Evolutionary conservation across 108 stramenopile genomes (phyloP).

Genomic region (Fistulifera pelliculosa): DNA sequence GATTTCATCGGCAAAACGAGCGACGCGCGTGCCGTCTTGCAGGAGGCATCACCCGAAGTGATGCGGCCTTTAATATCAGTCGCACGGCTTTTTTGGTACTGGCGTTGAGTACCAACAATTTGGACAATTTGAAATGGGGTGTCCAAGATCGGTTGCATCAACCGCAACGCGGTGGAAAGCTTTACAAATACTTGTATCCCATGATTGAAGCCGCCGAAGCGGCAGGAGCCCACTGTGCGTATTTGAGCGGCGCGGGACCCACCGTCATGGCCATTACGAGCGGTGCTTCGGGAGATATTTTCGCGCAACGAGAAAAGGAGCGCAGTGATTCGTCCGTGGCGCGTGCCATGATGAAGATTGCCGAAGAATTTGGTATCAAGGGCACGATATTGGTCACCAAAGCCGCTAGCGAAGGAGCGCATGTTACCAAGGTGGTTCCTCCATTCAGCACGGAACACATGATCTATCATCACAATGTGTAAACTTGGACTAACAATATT

Average conservation of each 20-base stretch:
- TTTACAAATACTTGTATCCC: slow-evolving; percentile 91
- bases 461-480: slow-evolving; percentile 79
- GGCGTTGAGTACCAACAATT: slow-evolving; percentile 79
- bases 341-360: slow-evolving; percentile 87
- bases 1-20: slow-evolving; percentile 94
- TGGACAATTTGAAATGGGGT: slow-evolving; percentile 89
- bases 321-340: slow-evolving; percentile 90
- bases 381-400: slow-evolving; percentile 75
- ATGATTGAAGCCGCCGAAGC: slow-evolving; percentile 91
- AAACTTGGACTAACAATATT: slow-evolving; percentile 4
- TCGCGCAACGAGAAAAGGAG: slow-evolving; percentile 93
- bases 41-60: slow-evolving; percentile 62
- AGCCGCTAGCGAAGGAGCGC: slow-evolving; percentile 69
- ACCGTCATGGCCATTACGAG: slow-evolving; percentile 96
- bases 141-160: slow-evolving; percentile 95
- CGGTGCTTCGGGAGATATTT: slow-evolving; percentile 95
- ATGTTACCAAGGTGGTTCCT: slow-evolving; percentile 76
- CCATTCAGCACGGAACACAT: slow-evolving; percentile 78
- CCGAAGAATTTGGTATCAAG: slow-evolving; percentile 65
- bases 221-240: slow-evolving; percentile 91
- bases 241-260: slow-evolving; percentile 92
- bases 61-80: slow-evolving; percentile 96
- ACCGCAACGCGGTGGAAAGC: slow-evolving; percentile 86
- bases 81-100: slow-evolving; percentile 93
- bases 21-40: slow-evolving; percentile 78